phyloP scores from a whole-genome alignment of 768 basidiomycete genomes.

The Collybia nuda region DNA sequence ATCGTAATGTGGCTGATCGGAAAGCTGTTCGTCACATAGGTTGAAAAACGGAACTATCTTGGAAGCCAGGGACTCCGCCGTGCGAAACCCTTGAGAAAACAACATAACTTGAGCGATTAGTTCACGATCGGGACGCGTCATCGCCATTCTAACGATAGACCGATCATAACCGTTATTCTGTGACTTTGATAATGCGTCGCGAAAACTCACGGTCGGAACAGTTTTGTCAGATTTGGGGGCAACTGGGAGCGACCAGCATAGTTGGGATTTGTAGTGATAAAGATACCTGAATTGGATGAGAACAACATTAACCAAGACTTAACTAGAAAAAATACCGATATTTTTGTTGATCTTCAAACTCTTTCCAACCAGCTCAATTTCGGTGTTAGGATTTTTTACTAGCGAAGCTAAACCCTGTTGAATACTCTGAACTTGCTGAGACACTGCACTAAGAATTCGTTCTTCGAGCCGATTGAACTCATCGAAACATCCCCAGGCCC shows the following conservation, averaged over 20 bases:
- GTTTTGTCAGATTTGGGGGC: conserved; percentile 85
- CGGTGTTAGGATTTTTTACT: conserved; percentile 79
- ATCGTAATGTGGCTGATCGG: conserved; percentile 97
- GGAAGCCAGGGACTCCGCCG: conserved; percentile 94
- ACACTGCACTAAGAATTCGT: conserved; percentile 95
- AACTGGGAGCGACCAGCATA: conserved; percentile 96
- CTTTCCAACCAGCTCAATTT: conserved; percentile 96
- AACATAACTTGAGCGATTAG: conserved; percentile 99
- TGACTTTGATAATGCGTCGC: not conserved
- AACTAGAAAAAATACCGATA: conserved; percentile 56
- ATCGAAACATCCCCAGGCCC: conserved; percentile 98
- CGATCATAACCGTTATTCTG: conserved; percentile 10
- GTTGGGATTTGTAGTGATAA: conserved; percentile 98
- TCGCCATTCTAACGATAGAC: conserved; percentile 75
- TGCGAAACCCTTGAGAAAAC: conserved; percentile 98
- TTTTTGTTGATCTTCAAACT: conserved; percentile 90
- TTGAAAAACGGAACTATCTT: conserved; percentile 99
- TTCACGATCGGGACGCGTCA: conserved; percentile 98
- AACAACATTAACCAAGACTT: conserved; percentile 5
- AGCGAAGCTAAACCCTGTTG: conserved; percentile 91
- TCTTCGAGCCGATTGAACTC: conserved; percentile 99
- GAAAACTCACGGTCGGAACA: conserved; percentile 84
- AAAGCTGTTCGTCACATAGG: conserved; percentile 95
- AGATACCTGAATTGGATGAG: conserved; percentile 62
- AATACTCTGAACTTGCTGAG: conserved; percentile 98